Evolutionary conservation across 768 basidiomycete genomes (phyloP).

Genomic region (Termitomyces sp.): DNA sequence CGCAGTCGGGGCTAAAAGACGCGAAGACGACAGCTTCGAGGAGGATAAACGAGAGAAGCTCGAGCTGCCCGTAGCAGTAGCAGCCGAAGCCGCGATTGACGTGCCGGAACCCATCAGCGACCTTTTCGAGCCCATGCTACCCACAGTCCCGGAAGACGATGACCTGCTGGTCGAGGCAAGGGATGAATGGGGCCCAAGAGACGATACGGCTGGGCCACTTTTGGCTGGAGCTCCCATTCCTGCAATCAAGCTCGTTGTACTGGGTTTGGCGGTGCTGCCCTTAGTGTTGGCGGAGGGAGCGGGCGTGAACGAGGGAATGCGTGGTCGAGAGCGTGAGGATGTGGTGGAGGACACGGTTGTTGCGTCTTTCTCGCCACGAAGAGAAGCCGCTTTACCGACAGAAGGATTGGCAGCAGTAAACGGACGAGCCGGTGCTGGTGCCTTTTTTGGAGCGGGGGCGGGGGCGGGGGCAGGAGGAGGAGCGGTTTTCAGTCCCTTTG

Average conservation of each 20-base stretch:
- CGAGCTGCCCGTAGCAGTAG: constrained; percentile 12
- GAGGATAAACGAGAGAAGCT: constrained; percentile 21
- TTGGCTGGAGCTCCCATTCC: constrained; percentile 18
- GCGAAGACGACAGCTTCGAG: constrained; percentile 25
- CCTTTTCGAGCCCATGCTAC: constrained; percentile 34
- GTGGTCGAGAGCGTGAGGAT: constrained; percentile 15
- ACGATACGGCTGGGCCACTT: constrained; percentile 33
- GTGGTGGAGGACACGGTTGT: constrained; percentile 14
- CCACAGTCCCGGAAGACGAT: constrained; percentile 20
- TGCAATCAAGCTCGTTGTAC: constrained; percentile 1
- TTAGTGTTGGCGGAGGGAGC: constrained; percentile 4
- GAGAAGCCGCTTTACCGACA: constrained; percentile 13
- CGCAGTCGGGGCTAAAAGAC: constrained; percentile 70
- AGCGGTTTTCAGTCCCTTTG: constrained; percentile 17
- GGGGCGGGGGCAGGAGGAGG: constrained; percentile 12
- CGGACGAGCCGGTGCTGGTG: constrained; percentile 14
- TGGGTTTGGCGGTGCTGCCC: constrained; percentile 4
- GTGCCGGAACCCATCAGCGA: constrained; percentile 7
- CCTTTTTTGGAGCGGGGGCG: constrained; percentile 12
- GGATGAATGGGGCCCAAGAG: constrained; percentile 38
- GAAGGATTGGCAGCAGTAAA: constrained; percentile 16
- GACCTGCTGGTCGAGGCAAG: constrained; percentile 21
- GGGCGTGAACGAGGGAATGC: constrained; percentile 17
- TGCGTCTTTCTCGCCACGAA: constrained; percentile 15
- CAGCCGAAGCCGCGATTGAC: background rate